These are phyloP conservation scores for Collariella sp. DNA, from an alignment of 495 filamentous ascomycete species.

Conservation along the genomic window DNA sequence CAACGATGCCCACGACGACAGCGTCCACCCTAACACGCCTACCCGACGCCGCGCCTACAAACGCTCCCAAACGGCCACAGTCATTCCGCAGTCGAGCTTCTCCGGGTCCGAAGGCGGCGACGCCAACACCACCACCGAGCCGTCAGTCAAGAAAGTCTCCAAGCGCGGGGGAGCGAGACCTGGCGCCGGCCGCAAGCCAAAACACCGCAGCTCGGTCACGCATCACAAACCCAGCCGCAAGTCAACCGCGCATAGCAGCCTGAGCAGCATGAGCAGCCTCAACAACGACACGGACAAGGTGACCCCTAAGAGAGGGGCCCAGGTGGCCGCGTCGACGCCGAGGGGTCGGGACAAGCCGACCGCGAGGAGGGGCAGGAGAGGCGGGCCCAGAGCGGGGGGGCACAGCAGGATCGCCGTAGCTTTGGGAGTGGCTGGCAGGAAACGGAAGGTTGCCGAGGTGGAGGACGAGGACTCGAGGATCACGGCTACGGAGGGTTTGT, in stretches of 20 bases:
- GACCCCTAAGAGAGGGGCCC: neutral
- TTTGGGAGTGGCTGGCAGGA: neutral
- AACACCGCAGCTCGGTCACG: conserved; percentile 5
- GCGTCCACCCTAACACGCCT: conserved; percentile 4
- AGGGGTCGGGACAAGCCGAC: neutral
- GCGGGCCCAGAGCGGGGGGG: neutral
- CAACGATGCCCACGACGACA: conserved; percentile 16
- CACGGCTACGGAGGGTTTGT: neutral
- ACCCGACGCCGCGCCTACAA: conserved; percentile 4
- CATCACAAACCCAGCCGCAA: neutral
- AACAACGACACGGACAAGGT: conserved; percentile 6
- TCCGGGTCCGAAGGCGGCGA: neutral
- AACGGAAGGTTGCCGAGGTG: conserved; percentile 13
- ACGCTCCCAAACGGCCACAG: conserved; percentile 2
- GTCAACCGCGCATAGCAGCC: neutral
- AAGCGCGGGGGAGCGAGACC: conserved; percentile 28
- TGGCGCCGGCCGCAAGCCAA: conserved; percentile 28
- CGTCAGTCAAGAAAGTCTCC: conserved; percentile 19
- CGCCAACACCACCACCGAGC: neutral
- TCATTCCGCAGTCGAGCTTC: neutral
- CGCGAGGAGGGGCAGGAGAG: neutral
- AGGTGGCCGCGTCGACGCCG: neutral
- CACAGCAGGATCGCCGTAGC: neutral
- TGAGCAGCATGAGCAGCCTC: conserved; percentile 1
- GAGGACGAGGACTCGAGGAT: conserved; percentile 2